Conservation (phyloP, 331 rosid genomes). For the Malus hybrid region DNA sequence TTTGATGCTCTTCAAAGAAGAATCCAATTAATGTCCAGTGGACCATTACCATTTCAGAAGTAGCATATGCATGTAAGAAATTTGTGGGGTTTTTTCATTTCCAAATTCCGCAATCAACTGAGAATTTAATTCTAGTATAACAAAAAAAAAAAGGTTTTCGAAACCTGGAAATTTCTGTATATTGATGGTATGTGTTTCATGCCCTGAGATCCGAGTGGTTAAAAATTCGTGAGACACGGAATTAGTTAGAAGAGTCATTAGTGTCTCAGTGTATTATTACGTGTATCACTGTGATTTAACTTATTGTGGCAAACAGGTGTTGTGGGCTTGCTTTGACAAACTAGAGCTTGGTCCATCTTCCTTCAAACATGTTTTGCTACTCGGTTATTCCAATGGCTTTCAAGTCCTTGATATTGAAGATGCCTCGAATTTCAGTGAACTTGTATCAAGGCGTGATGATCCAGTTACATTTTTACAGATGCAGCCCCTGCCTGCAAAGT, state of each 20-base stretch:
- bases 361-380: slow-evolving; percentile 55
- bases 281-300: slow-evolving; percentile 4
- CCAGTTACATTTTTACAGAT: slow-evolving; percentile 95
- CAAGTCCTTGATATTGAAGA: slow-evolving; percentile 96
- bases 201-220: background rate
- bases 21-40: background rate
- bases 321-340: slow-evolving; percentile 77
- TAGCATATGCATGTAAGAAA: background rate
- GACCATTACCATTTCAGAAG: background rate
- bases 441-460: slow-evolving; percentile 80
- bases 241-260: background rate
- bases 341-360: slow-evolving; percentile 54
- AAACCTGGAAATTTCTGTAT: too few relatives aligned
- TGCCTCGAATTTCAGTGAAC: slow-evolving; percentile 66
- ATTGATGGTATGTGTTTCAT: background rate
- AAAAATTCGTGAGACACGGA: too few relatives aligned
- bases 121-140: background rate
- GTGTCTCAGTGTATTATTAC: background rate
- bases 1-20: background rate
- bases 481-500: slow-evolving; percentile 67
- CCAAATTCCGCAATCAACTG: background rate
- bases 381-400: slow-evolving; percentile 87
- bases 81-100: background rate
- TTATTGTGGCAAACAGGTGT: slow-evolving; percentile 50
- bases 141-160: too few relatives aligned